A percentile compares a stretch with the other conserved stretches of the same genome.
Conservation (phyloP, 1,139 yeast species). For the Blastobotrys elegans region DNA sequence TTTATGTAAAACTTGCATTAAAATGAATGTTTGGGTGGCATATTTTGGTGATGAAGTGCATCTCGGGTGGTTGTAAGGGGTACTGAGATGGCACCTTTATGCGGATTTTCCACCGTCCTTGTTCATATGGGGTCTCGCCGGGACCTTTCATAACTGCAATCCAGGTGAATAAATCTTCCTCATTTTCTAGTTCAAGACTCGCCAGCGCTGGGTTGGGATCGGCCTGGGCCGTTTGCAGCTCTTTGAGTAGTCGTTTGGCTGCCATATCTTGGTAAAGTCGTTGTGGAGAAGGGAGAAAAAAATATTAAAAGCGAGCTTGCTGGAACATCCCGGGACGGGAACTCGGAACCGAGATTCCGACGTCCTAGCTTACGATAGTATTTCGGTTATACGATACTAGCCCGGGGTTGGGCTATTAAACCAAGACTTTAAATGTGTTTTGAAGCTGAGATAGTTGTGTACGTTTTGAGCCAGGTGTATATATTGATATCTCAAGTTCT, state of each 20-base stretch:
- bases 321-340: too few relatives aligned
- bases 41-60: slow-evolving; percentile 50
- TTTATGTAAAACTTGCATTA: slow-evolving; percentile 27
- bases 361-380: too few relatives aligned
- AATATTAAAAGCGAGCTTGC: too few relatives aligned
- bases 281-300: too few relatives aligned
- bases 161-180: slow-evolving; percentile 55
- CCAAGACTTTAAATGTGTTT: too few relatives aligned
- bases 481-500: too few relatives aligned
- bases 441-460: too few relatives aligned
- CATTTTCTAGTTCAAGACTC: slow-evolving; percentile 43
- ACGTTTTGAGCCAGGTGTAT: too few relatives aligned
- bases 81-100: slow-evolving; percentile 51
- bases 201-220: slow-evolving; percentile 36
- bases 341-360: too few relatives aligned
- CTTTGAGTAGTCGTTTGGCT: slow-evolving; percentile 42
- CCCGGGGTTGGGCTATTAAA: too few relatives aligned
- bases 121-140: slow-evolving; percentile 43
- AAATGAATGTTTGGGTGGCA: slow-evolving; percentile 75
- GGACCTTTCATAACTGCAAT: slow-evolving; percentile 57
- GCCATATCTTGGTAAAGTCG: slow-evolving; percentile 11
- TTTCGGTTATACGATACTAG: too few relatives aligned
- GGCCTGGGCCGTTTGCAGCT: slow-evolving; percentile 38
- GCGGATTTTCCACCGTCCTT: slow-evolving; percentile 54
- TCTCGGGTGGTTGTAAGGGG: slow-evolving; percentile 67